Base-by-base conservation (phyloP, 805 yeast genomes). In the Spathaspora arborariae region DNA sequence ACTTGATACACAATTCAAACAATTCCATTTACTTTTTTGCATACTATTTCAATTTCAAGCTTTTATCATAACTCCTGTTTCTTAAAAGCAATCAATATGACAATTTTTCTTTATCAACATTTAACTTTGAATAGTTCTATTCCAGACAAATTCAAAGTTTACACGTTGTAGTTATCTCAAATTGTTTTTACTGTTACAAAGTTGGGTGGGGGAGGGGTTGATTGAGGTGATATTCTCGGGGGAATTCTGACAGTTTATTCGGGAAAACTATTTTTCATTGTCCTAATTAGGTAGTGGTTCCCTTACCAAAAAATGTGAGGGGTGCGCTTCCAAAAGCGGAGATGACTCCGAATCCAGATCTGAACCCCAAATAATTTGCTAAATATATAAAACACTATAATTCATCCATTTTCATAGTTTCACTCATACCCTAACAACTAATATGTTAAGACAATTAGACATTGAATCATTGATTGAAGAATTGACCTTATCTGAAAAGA, bases 401-500 rank as follows among this genome's bases (percentile, higher is more conserved):
- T 15, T 16, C 35, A 10, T 30, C n/a, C 10, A 3, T 3, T 30
- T 15, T 30, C 16, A 24, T 24, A 10, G 3, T 30, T 30, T 10
- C 35, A 13, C 5, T 6, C n/a, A 13, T 30, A 5, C n/a, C 8
- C 18, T 8, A n/a, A 30, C 16, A 30, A 13, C 35, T 30, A 37
- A 11, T 6, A 37, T 37, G 39, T 20, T 37, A 7, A 39, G 41
- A 44, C 40, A 41, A 49, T 50, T 67, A 16, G 65, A 67, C 52
- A 57, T 68, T 36, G 72, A 67, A 8, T 30, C 45, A 13, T 49
- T 67, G 33, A 43, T 68, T 42, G 56, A 50, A 11, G 58, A 67
- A 46, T 58, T 68, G 44, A 60, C 64, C 8, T 50, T 62, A 24
- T 39, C 44, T 11, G 74, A 68, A 42, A 68, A 68, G 49, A 59